Conservation (phyloP, 768 basidiomycete species). For the Dioszegia aurantiaca region DNA sequence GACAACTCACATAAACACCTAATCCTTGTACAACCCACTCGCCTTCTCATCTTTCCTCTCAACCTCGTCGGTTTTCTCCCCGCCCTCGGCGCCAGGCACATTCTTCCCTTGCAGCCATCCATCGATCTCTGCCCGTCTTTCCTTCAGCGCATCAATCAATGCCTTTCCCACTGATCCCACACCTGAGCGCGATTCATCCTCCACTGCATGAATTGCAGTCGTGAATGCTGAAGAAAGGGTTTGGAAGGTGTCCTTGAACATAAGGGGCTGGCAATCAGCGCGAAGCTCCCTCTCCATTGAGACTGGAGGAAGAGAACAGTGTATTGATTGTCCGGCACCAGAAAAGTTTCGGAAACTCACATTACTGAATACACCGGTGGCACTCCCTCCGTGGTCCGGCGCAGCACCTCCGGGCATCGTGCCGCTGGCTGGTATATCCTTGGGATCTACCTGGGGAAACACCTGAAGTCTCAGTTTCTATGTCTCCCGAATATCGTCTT, state of each 20-base stretch:
- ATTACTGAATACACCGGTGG: slow-evolving; percentile 48
- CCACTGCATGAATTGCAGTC: slow-evolving; percentile 43
- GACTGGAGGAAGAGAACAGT: too few relatives aligned
- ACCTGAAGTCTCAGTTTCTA: slow-evolving; percentile 19
- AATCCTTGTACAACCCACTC: slow-evolving; percentile 37
- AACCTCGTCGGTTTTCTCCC: slow-evolving; percentile 35
- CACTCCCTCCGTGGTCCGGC: slow-evolving; percentile 40
- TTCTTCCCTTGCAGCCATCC: slow-evolving; percentile 41
- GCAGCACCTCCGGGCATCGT: slow-evolving; percentile 45
- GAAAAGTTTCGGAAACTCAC: slow-evolving; percentile 31
- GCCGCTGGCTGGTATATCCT: slow-evolving; percentile 30
- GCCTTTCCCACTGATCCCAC: slow-evolving; percentile 42
- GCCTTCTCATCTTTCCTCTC: slow-evolving; percentile 33
- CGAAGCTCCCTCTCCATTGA: too few relatives aligned
- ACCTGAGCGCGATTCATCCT: slow-evolving; percentile 41
- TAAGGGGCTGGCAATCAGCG: slow-evolving; percentile 30
- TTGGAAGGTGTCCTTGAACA: slow-evolving; percentile 45
- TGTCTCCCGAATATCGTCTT: neutral
- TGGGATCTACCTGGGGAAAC: slow-evolving; percentile 30
- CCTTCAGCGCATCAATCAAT: slow-evolving; percentile 38
- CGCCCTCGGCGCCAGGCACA: slow-evolving; percentile 29
- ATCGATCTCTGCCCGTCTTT: slow-evolving; percentile 47
- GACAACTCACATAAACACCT: neutral
- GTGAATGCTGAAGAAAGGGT: slow-evolving; percentile 45
- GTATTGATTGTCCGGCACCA: too few relatives aligned